These are phyloP conservation scores for Tylopilus balloui DNA, from an alignment of 768 basidiomycete species.

Conservation along the genomic window DNA sequence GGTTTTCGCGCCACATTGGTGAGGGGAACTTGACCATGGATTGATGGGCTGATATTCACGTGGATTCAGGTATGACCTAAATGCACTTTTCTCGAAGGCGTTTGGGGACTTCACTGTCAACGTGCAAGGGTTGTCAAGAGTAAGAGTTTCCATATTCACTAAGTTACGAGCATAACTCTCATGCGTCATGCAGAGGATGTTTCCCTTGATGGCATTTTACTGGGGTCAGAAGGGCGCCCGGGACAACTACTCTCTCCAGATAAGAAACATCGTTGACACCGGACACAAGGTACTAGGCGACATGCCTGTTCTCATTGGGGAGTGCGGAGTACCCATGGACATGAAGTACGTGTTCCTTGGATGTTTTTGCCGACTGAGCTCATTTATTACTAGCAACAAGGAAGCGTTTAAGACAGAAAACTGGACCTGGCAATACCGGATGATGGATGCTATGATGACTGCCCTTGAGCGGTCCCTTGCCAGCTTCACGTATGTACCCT, in stretches of 20 bases:
- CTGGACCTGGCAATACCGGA: constrained; percentile 78
- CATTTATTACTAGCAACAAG: constrained; percentile 44
- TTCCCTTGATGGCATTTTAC: constrained; percentile 73
- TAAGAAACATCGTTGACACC: constrained; percentile 69
- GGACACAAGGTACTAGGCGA: constrained; percentile 72
- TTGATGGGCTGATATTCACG: neutral
- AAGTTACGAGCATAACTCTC: neutral
- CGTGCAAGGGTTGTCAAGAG: constrained; percentile 87
- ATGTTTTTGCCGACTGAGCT: neutral
- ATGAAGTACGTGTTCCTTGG: constrained; percentile 65
- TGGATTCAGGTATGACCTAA: constrained; percentile 78
- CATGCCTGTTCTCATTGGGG: constrained; percentile 81
- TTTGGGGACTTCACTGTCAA: constrained; percentile 87
- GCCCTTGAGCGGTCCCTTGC: constrained; percentile 73
- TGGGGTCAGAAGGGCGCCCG: constrained; percentile 82
- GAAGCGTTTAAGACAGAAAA: constrained; percentile 69
- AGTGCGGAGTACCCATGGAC: constrained; percentile 96
- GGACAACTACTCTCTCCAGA: constrained; percentile 79
- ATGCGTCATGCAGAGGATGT: constrained; percentile 64
- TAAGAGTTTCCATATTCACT: constrained; percentile 32
- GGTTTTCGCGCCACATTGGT: constrained; percentile 76
- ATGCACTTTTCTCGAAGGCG: constrained; percentile 78
- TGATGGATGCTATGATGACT: constrained; percentile 93
- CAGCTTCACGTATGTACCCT: constrained; percentile 73
- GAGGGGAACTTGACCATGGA: constrained; percentile 17